Evolutionary conservation across 2,329 filamentous ascomycete genomes (phyloP), one percentile per base, ranked within the genome.

Genomic region (Paecilomyces niveus): DNA sequence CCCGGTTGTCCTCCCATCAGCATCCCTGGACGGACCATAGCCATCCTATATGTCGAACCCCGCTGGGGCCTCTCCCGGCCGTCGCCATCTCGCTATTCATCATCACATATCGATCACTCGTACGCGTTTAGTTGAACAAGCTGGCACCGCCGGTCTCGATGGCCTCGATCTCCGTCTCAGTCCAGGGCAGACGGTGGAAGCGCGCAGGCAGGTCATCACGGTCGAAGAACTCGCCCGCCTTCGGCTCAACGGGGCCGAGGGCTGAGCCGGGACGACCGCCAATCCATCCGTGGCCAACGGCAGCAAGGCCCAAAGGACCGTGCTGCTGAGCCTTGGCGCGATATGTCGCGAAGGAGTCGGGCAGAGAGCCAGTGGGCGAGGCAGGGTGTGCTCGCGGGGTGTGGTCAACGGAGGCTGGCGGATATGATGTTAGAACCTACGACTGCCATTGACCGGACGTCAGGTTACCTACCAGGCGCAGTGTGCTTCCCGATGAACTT

Each of bases 61-160:
- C 39, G n/a, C 35, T 4, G n/a, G 39, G 39, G 39, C 3, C 39
- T 45, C 39, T 45, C 39, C 39, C 39, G 15, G 21, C 39, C 39
- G n/a, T 45, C 15, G 39, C 39, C 39, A 45, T 45, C 39, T 45
- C 39, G 39, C 39, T 8, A 18, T 45, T 45, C 39, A 45, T 9
- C 39, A 18, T 45, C 39, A 45, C 6, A 45, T 18, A 45, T 45
- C 8, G 15, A 45, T 45, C n/a, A 8, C 15, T 45, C 39, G n/a
- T 57, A 57, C 56, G 18, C 22, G 39, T 67, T 72, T 74, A 85
- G 62, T 77, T 80, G 66, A 80, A 82, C 64, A 85, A 68, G 69
- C 84, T 88, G 33, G 93, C 94, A 58, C 94, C 94, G 57, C 92
- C 94, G 58, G 90, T 94, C 84, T 97, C 92, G 70, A 99, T 84